Base-by-base conservation (phyloP, 768 basidiomycete genomes). In the Trametes cubensis region DNA sequence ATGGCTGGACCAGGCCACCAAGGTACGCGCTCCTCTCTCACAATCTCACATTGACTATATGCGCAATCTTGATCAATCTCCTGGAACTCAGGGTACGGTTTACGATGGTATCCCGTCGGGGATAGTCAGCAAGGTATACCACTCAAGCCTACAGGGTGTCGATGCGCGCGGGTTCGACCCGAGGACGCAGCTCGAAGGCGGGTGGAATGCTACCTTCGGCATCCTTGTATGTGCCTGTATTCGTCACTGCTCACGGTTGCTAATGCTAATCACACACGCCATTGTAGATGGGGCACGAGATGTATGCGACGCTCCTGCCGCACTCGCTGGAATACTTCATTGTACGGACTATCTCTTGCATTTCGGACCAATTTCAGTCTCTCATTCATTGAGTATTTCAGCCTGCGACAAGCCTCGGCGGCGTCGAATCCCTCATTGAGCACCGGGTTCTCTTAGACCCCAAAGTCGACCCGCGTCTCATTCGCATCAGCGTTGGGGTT, bases 341-440 rank as follows among this genome's bases (percentile, higher is more conserved):
- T 55, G 91, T 93, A 65, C 77, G 21, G 20, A 14, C 14, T 39
- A 41, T 7, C 34, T n/a, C n/a, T n/a, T n/a, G n/a, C n/a, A n/a
- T n/a, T n/a, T n/a, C n/a, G n/a, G n/a, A n/a, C n/a, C n/a, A n/a
- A n/a, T n/a, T n/a, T n/a, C n/a, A n/a, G n/a, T n/a, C n/a, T n/a
- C n/a, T n/a, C n/a, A n/a, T n/a, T n/a, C 21, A 41, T 30, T 17
- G 15, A 14, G 23, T 14, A 46, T 42, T 41, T 11, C 65, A 94
- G 90, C 81, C 89, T 54, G 92, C 93, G 6, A 94, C 92, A 15
- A 92, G 89, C 62, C 81, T 95, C 7, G 94, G 94, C 20, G 90
- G 93, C n/a, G 91, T 94, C 6, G 94, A 95, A 70, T 89, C 88
- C 10, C 80, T 94, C 54, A 84, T 86, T 30, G 94, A 95, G 74